Evolutionary conservation across 225 moss, liverwort and hornwort species (phyloP).

Genomic region (Neckera pumila): DNA sequence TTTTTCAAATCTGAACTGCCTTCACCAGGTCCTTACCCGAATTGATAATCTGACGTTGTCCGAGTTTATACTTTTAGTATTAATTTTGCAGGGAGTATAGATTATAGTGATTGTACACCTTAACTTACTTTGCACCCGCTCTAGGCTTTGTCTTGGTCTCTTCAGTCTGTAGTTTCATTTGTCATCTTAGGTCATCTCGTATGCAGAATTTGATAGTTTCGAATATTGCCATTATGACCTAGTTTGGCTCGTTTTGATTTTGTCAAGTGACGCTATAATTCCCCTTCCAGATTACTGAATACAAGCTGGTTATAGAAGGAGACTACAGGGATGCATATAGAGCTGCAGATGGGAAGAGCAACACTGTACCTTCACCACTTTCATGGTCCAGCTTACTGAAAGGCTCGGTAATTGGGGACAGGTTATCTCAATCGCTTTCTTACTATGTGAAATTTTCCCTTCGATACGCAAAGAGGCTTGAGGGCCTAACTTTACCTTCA

Average conservation of each 20-base stretch:
- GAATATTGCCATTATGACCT: background rate
- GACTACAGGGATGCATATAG: background rate
- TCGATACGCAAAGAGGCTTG: conserved; percentile 32
- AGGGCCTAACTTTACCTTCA: conserved; percentile 31
- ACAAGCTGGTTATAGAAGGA: conserved; percentile 59
- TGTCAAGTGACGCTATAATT: background rate
- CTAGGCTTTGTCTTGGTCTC: background rate
- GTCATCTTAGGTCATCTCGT: background rate
- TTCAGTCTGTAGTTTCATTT: background rate
- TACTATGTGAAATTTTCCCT: conserved; percentile 49
- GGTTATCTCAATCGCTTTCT: conserved; percentile 5
- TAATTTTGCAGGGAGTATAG: background rate
- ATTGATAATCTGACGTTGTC: background rate
- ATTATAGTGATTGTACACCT: background rate
- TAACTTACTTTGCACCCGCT: background rate
- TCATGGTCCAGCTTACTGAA: conserved; percentile 65
- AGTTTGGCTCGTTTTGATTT: background rate
- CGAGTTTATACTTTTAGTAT: background rate
- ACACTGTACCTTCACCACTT: conserved; percentile 8
- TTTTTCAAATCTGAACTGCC: conserved; percentile 38
- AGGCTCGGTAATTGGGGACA: conserved; percentile 13
- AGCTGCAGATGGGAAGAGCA: background rate
- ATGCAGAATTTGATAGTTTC: background rate
- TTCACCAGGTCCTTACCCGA: conserved; percentile 44
- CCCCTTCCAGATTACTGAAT: conserved; percentile 44